Percentiles rank a stretch among this genome's conserved stretches.
phyloP scores from a whole-genome alignment of 2,329 filamentous ascomycete species.

The Trichoderma sp. region DNA sequence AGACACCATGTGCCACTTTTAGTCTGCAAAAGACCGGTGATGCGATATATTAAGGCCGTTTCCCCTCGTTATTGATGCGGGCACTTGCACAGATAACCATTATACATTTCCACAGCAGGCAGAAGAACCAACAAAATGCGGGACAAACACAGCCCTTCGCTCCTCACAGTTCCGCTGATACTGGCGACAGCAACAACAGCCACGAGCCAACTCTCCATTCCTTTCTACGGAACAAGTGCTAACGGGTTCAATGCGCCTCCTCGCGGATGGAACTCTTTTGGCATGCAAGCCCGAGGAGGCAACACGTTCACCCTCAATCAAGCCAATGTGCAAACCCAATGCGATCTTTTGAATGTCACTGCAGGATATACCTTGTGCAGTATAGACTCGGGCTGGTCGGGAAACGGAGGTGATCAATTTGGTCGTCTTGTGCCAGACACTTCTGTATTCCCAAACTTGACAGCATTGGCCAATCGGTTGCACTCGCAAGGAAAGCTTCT shows the following conservation, averaged over 20 bases:
- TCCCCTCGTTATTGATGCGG: background rate
- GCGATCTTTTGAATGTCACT: background rate
- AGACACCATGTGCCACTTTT: background rate
- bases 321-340: background rate
- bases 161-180: background rate
- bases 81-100: background rate
- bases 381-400: constrained; percentile 10
- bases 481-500: constrained; percentile 9
- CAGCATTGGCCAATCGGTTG: background rate
- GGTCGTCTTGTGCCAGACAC: constrained; percentile 6
- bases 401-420: background rate
- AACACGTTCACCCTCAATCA: background rate
- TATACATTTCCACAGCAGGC: background rate
- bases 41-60: background rate
- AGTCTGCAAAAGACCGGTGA: background rate
- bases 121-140: background rate
- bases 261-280: constrained; percentile 7
- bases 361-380: constrained; percentile 9
- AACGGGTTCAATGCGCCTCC: constrained; percentile 2
- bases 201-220: constrained; percentile 1
- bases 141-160: background rate
- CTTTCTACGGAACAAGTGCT: constrained; percentile 7
- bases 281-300: constrained; percentile 1
- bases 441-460: background rate
- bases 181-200: background rate